These are phyloP conservation scores for Ustulina deusta DNA, from an alignment of 2,329 filamentous ascomycete species.

Conservation along the genomic window DNA sequence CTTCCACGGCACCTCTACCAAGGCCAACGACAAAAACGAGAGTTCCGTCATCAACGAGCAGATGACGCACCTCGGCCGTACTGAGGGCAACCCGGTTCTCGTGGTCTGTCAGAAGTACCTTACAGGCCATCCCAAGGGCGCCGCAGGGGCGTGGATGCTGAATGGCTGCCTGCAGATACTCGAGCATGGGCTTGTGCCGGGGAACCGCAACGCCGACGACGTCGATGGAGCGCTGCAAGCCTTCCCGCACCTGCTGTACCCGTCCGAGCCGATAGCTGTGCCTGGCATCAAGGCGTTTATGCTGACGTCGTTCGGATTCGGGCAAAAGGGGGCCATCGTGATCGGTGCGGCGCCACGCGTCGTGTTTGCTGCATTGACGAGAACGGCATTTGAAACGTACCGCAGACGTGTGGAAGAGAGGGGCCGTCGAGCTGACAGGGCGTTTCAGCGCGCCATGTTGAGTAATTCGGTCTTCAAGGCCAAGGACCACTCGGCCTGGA, in stretches of 20 bases:
- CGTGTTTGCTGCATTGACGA: constrained; percentile 89
- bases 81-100: constrained; percentile 94
- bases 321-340: constrained; percentile 96
- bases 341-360: constrained; percentile 96
- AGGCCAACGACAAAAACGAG: constrained; percentile 99
- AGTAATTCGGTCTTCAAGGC: constrained; percentile 35
- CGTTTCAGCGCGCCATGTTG: constrained; percentile 34
- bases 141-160: constrained; percentile 99
- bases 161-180: constrained; percentile 97
- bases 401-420: constrained; percentile 27
- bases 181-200: constrained; percentile 91
- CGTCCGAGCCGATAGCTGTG: constrained; percentile 91
- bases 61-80: constrained; percentile 90
- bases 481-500: constrained; percentile 36
- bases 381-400: constrained; percentile 83
- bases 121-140: constrained; percentile 98
- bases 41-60: constrained; percentile 97
- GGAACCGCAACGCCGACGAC: constrained; percentile 98
- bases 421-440: constrained; percentile 30
- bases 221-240: constrained; percentile 95
- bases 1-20: constrained; percentile 98
- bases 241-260: constrained; percentile 98
- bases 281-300: constrained; percentile 99
- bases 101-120: constrained; percentile 99
- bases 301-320: constrained; percentile 98